Conservation (phyloP, 306 rosid genomes). For the Trifolium fragiferum region DNA sequence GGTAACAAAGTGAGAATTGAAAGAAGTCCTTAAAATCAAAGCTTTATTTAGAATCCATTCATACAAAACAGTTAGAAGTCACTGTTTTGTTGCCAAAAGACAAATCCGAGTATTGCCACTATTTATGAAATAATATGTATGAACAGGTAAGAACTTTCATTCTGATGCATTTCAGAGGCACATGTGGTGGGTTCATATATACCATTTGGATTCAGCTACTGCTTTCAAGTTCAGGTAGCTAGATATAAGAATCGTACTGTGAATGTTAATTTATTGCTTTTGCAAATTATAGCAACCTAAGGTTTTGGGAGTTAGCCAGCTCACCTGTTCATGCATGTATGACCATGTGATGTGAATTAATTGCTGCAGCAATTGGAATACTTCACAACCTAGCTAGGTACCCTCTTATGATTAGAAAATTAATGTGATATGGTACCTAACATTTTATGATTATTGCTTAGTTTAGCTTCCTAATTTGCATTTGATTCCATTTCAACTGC, state of each 20-base stretch:
- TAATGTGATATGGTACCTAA: background rate
- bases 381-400: conserved; percentile 28
- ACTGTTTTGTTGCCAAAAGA: conserved; percentile 37
- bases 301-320: conserved; percentile 35
- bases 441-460: background rate
- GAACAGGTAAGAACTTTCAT: conserved; percentile 28
- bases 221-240: conserved; percentile 38
- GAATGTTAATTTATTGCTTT: conserved; percentile 42
- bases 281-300: conserved; percentile 51
- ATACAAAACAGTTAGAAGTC: conserved; percentile 42
- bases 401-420: background rate
- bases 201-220: conserved; percentile 41
- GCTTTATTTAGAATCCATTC: conserved; percentile 15
- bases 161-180: conserved; percentile 37
- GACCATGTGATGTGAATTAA: conserved; percentile 45
- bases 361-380: conserved; percentile 5
- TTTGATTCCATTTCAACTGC: background rate
- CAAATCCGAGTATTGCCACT: conserved; percentile 33
- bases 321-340: conserved; percentile 37
- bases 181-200: conserved; percentile 38
- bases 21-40: conserved; percentile 32
- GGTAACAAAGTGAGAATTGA: conserved; percentile 13
- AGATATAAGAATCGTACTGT: conserved; percentile 34
- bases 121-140: conserved; percentile 20
- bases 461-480: conserved; percentile 11